Base-by-base conservation (phyloP, 176 grass and related monocot species). In the Triticum timopheevii region DNA sequence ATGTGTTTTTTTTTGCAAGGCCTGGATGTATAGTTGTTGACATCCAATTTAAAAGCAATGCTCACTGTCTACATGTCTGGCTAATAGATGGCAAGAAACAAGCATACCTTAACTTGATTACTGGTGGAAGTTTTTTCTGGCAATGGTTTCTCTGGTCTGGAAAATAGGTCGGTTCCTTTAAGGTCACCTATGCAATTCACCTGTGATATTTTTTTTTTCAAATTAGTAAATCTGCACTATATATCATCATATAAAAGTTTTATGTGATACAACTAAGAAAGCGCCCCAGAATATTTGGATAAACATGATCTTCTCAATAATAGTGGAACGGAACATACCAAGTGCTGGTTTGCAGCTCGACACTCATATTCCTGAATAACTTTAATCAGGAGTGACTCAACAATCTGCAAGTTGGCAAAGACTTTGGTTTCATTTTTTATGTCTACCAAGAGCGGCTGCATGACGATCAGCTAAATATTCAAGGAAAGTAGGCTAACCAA, bases 331-430 rank as follows among this genome's bases (percentile, higher is more conserved):
- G 38, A 69, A 77, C 76, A 11, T 91, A 92, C 93, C 90, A 86
- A 59, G 45, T 91, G 85, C 76, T 87, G 69, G 25, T 79, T 92
- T 86, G 88, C 76, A 85, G 80, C 84, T 9, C 36, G 90, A 24
- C 66, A 74, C 39, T 91, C 88, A 33, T 85, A 98, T 91, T 93
- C 96, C 84, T 93, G 86, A 82, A 94, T 87, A 84, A 98, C 85
- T 88, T 94, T 98, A 78, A 49, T 87, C 80, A 98, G 69, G 66
- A 98, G 77, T 62, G 92, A 93, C 56, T 93, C 96, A 24, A 98
- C 88, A 84, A 98, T 78, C 93, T 98, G 84, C 79, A 93, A 82
- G 88, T 39, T 56, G 80, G 34, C 1, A 67, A 88, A 35, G 65
- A 78, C 4, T 88, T 52, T 80, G 19, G 28, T 79, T 87, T 66